A percentile compares a stretch with the other conserved stretches of the same genome.
phyloP scores from a whole-genome alignment of 306 rosid genomes.

The Styphnolobium japonicum region DNA sequence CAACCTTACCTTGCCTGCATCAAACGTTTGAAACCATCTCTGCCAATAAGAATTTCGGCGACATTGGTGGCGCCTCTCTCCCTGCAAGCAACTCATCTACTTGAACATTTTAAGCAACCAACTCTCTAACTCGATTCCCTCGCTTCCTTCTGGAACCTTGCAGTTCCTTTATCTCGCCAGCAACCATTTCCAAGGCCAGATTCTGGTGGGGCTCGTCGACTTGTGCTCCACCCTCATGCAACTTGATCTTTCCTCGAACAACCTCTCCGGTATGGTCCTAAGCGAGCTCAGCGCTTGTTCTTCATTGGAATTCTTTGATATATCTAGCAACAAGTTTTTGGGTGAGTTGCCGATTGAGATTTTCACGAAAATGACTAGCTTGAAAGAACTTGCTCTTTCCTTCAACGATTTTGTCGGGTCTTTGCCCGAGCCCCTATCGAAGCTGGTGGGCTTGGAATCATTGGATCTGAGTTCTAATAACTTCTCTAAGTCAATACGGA shows the following conservation, averaged over 20 bases:
- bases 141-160: constrained; percentile 45
- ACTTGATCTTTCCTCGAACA: constrained; percentile 65
- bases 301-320: constrained; percentile 40
- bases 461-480: constrained; percentile 89
- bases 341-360: constrained; percentile 56
- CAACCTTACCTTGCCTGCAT: no score
- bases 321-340: constrained; percentile 54
- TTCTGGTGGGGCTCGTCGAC: constrained; percentile 41
- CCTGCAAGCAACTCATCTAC: constrained; percentile 45
- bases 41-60: constrained; percentile 66
- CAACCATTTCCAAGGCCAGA: constrained; percentile 52
- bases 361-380: constrained; percentile 44
- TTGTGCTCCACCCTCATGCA: constrained; percentile 46
- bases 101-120: constrained; percentile 66
- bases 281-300: constrained; percentile 48
- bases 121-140: constrained; percentile 59
- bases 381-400: constrained; percentile 43
- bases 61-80: constrained; percentile 40
- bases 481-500: constrained; percentile 56
- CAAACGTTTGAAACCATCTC: no score
- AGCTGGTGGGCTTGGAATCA: constrained; percentile 41
- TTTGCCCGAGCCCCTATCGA: constrained; percentile 54
- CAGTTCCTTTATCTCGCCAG: constrained; percentile 44
- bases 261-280: constrained; percentile 54
- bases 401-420: constrained; percentile 48